A percentile compares a stretch with the other conserved stretches of the same genome.
Conservation (phyloP, 768 basidiomycete genomes). For the Mrakia hoshinonis region DNA sequence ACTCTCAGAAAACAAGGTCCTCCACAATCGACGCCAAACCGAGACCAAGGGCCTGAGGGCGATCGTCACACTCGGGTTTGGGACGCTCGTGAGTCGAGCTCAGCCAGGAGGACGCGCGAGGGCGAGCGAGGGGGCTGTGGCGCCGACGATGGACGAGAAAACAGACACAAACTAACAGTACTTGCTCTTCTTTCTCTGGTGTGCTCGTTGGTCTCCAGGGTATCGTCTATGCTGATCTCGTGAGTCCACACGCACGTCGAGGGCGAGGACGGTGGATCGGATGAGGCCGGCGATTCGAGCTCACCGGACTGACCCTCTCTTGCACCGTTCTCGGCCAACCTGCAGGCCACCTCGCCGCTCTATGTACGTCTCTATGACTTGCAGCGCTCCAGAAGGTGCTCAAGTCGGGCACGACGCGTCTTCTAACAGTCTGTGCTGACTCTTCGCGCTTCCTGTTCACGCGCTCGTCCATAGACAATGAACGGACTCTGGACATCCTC, state of each 20-base stretch:
- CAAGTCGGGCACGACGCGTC: no score
- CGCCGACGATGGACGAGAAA: not conserved
- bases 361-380: not conserved
- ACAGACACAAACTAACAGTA: not conserved
- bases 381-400: no score
- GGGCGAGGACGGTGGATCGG: not conserved
- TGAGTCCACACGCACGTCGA: not conserved
- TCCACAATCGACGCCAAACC: not conserved
- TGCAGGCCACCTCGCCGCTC: not conserved
- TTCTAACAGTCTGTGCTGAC: not conserved
- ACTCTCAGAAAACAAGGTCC: not conserved
- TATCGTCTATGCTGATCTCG: constrained; percentile 46
- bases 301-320: not conserved
- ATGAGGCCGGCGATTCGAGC: not conserved
- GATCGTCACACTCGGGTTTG: not conserved
- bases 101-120: not conserved
- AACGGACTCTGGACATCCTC: constrained; percentile 49
- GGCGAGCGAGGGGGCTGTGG: not conserved
- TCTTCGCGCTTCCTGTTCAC: not conserved
- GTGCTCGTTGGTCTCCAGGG: constrained; percentile 35
- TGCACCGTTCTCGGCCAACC: not conserved
- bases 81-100: not conserved
- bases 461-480: not conserved
- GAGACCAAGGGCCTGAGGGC: not conserved
- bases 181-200: not conserved